Evolutionary conservation across 2,329 filamentous ascomycete species (phyloP).

Genomic region (Phialocephala subalpina): DNA sequence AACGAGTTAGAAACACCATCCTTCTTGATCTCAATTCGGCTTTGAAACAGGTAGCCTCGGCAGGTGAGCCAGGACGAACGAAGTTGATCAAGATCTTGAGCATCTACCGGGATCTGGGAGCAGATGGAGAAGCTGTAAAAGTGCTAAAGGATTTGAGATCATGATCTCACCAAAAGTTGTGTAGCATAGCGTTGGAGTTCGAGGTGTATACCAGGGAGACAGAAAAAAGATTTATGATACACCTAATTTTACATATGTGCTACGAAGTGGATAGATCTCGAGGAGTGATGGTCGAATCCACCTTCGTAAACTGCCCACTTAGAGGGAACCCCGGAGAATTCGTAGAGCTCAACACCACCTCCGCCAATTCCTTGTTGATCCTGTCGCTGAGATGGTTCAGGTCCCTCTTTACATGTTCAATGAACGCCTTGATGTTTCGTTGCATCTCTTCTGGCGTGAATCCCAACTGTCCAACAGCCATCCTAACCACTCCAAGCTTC

Average conservation of each 20-base stretch:
- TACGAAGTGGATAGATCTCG: slow-evolving; percentile 57
- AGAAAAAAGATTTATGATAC: slow-evolving; percentile 44
- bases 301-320: slow-evolving; percentile 77
- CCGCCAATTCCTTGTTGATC: slow-evolving; percentile 76
- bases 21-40: slow-evolving; percentile 70
- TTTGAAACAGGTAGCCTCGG: slow-evolving; percentile 61
- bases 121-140: slow-evolving; percentile 64
- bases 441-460: slow-evolving; percentile 89
- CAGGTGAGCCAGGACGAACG: slow-evolving; percentile 48
- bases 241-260: slow-evolving; percentile 49
- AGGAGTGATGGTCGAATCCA: slow-evolving; percentile 62
- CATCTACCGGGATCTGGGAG: slow-evolving; percentile 68
- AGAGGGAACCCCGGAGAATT: slow-evolving; percentile 87
- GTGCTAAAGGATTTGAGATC: slow-evolving; percentile 47
- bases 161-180: slow-evolving; percentile 30
- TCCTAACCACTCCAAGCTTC: slow-evolving; percentile 80
- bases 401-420: slow-evolving; percentile 81
- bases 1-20: slow-evolving; percentile 66
- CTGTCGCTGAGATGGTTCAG: slow-evolving; percentile 70
- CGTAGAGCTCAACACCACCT: slow-evolving; percentile 85
- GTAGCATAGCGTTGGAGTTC: slow-evolving; percentile 56
- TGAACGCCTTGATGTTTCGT: slow-evolving; percentile 81
- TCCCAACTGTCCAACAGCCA: slow-evolving; percentile 90
- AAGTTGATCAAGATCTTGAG: slow-evolving; percentile 62
- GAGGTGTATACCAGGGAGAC: slow-evolving; percentile 39